Conservation (phyloP, 2,329 filamentous ascomycete genomes). For the Sphaceloma murrayae region DNA sequence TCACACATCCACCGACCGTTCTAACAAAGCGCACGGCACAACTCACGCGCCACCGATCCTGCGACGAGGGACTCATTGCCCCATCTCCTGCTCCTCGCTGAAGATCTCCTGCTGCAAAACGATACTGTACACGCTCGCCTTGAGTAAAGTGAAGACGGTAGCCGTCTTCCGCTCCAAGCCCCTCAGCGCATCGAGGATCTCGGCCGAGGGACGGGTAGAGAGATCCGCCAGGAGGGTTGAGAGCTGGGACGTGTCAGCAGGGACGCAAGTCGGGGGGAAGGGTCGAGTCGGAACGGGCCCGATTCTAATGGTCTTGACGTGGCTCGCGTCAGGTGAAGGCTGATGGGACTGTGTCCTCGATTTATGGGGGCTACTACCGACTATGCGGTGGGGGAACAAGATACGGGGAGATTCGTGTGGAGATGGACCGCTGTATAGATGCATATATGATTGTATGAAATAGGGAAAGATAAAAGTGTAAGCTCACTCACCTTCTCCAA, state of each 20-base stretch:
- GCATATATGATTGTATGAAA: too few species aligned
- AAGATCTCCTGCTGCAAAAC: slow-evolving; percentile 94
- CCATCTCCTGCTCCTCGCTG: slow-evolving; percentile 43
- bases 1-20: too few species aligned
- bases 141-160: slow-evolving; percentile 87
- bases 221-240: slow-evolving; percentile 54
- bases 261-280: too few species aligned
- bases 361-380: too few species aligned
- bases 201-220: slow-evolving; percentile 55
- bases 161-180: slow-evolving; percentile 90
- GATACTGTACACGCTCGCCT: slow-evolving; percentile 97
- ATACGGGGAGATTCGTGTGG: slow-evolving; percentile 4
- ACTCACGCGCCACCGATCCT: too few species aligned
- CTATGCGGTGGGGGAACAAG: neutral
- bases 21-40: too few species aligned
- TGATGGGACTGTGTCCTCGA: too few species aligned
- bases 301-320: too few species aligned
- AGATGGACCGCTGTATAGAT: neutral
- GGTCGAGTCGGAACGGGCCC: too few species aligned
- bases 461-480: too few species aligned
- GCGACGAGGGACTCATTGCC: too few species aligned
- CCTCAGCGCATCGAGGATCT: slow-evolving; percentile 75
- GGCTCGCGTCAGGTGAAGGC: too few species aligned
- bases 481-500: slow-evolving; percentile 94
- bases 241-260: slow-evolving; percentile 30